Percentiles rank a stretch among this genome's conserved stretches.
Evolutionary conservation across 2,329 filamentous ascomycete genomes (phyloP).

Genomic region (Emergomyces orientalis): DNA sequence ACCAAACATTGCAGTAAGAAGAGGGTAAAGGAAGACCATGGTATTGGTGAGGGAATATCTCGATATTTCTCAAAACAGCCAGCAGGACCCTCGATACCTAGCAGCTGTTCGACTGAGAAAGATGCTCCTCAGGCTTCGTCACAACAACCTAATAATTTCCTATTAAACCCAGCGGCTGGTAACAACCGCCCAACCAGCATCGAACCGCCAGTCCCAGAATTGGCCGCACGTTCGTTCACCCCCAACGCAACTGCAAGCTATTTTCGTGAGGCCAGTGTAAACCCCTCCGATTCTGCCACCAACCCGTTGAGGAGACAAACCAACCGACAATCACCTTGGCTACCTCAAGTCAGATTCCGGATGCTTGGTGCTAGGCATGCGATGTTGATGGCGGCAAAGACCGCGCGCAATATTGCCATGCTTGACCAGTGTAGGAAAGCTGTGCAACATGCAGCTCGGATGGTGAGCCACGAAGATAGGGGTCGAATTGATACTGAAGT

Average conservation of each 20-base stretch:
- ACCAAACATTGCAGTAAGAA: not conserved
- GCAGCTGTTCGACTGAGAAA: not conserved
- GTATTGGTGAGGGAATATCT: not conserved
- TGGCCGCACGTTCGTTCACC: not conserved
- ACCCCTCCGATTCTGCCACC: not conserved
- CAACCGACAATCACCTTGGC: not conserved
- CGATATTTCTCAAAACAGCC: constrained; percentile 4
- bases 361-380: not conserved
- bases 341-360: not conserved
- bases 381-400: not conserved
- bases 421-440: not conserved
- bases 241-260: not conserved
- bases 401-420: not conserved
- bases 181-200: too few species aligned
- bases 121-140: not conserved
- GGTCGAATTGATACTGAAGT: not conserved
- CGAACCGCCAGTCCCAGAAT: not conserved
- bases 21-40: not conserved
- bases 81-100: not conserved
- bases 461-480: not conserved
- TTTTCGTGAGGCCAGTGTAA: not conserved
- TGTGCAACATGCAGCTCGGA: not conserved
- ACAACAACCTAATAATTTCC: not conserved
- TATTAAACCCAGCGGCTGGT: not conserved
- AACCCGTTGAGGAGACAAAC: not conserved